Evolutionary conservation across 2,329 filamentous ascomycete genomes (phyloP).

Genomic region (Fusarium sp.): DNA sequence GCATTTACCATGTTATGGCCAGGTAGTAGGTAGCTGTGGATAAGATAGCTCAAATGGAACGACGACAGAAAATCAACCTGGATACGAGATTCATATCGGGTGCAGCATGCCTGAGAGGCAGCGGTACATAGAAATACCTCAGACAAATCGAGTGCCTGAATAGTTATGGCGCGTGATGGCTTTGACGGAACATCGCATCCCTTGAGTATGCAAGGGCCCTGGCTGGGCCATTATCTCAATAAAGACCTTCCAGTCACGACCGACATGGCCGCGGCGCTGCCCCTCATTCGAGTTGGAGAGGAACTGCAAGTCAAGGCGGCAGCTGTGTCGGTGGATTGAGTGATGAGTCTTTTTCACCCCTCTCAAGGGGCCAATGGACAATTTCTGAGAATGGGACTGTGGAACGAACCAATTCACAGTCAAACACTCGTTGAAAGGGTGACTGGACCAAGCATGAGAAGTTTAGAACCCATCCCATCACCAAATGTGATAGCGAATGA

Average conservation of each 20-base stretch:
- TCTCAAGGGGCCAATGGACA: background rate
- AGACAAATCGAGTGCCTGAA: background rate
- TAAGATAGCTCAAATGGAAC: conserved; percentile 10
- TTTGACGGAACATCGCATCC: conserved; percentile 13
- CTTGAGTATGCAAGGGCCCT: conserved; percentile 4
- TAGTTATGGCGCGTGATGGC: conserved; percentile 9
- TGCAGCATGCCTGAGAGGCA: conserved; percentile 3
- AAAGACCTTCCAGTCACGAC: conserved; percentile 21
- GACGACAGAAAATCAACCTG: conserved; percentile 3
- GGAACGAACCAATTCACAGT: conserved; percentile 6
- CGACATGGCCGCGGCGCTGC: conserved; percentile 21
- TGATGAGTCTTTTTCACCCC: conserved; percentile 12
- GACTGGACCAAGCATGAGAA: background rate
- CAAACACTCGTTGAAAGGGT: conserved; percentile 5
- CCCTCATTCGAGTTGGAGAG: conserved; percentile 21
- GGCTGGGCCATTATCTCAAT: conserved; percentile 12
- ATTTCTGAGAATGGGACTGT: conserved; percentile 8
- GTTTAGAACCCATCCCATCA: conserved; percentile 18
- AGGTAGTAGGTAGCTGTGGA: background rate
- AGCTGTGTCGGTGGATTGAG: conserved; percentile 9
- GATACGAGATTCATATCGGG: conserved; percentile 30
- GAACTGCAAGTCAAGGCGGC: conserved; percentile 5
- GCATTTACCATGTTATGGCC: conserved; percentile 21
- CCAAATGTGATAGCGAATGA: conserved; percentile 6
- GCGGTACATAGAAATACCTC: conserved; percentile 11